Base-by-base conservation (phyloP, 2,329 filamentous ascomycete species). In the Diaporthe capsici region DNA sequence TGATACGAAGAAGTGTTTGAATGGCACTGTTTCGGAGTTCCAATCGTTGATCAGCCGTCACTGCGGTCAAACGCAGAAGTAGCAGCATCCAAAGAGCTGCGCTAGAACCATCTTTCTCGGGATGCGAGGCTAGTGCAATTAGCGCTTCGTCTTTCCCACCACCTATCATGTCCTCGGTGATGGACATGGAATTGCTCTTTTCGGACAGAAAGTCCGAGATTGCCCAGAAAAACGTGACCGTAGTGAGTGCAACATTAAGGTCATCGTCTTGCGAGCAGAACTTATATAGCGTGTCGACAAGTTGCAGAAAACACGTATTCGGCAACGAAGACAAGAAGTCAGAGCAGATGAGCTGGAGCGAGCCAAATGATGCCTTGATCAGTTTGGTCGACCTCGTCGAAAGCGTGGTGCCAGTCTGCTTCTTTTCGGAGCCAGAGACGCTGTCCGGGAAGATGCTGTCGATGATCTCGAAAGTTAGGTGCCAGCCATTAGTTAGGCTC, bases 221-320 rank as follows among this genome's bases (percentile, higher is more conserved):
- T 72, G 96, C 96, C 95, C 96, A 98, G 83, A 98, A 98, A 81
- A 98, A 97, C 0, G 96, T 98, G 12, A 98, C 94, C 1, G 96
- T 97, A 47, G 97, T 98, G 37, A 99, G 87, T 0, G 96, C 96
- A 80, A 98, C 97, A 79, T 99, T 99, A 51, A 99, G 88, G 81
- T 99, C 97, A 79, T 98, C 94, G 78, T 93, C 90, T 83, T 99
- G 97, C 0, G 92, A 93, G 79, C 95, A 95, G 84, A 98, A 99
- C 78, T 94, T 93, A 81, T 95, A 95, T 31, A 99, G 90, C 15
- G 96, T 95, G 85, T 98, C 94, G 77, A 98, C 92, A 22, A 99
- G 89, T 75, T 93, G 91, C 76, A 92, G 89, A 83, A 93, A 94
- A 86, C 90, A 98, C 68, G 87, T 90, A 82, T 91, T 92, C 61